A percentile compares a stretch with the other conserved stretches of the same genome.
Conservation (phyloP, 192 early-diverging fungal genomes). For the Coemansia sp. region DNA sequence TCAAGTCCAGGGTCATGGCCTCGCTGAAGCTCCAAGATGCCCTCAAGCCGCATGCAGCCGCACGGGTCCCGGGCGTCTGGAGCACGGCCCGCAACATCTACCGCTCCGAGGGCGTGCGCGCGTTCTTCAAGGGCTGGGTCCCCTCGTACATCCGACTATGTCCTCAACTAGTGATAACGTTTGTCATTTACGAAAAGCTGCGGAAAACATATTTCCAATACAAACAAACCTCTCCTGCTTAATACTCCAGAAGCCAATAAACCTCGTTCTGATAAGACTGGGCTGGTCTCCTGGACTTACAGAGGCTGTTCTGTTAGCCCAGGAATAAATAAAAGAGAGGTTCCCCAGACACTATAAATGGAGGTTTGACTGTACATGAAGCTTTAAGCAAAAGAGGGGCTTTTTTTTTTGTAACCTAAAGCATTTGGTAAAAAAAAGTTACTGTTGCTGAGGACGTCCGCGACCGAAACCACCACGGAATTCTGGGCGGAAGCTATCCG, state of each 20-base stretch:
- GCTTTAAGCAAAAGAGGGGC: background rate
- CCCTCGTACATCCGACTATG: slow-evolving; percentile 75
- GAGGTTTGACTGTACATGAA: background rate
- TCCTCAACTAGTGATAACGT: slow-evolving; percentile 82
- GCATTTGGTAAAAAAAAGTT: background rate
- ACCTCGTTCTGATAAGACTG: background rate
- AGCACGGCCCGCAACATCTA: slow-evolving; percentile 34
- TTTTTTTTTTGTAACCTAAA: background rate
- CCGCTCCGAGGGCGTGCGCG: slow-evolving; percentile 61
- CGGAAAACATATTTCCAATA: slow-evolving; percentile 45
- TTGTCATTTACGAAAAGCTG: slow-evolving; percentile 76
- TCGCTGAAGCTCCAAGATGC: slow-evolving; percentile 23
- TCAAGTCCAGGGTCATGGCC: slow-evolving; percentile 82
- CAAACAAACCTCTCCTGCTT: background rate
- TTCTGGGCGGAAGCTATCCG: slow-evolving; percentile 93
- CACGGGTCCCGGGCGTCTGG: slow-evolving; percentile 31
- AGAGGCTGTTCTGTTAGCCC: no score
- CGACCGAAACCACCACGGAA: slow-evolving; percentile 95
- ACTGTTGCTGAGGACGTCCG: slow-evolving; percentile 55
- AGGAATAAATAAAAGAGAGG: no score
- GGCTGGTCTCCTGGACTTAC: no score
- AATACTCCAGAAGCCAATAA: background rate
- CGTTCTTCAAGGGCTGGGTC: slow-evolving; percentile 83
- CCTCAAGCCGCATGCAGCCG: background rate
- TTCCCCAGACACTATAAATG: no score